Conservation (phyloP, 116 monocot genomes). For the Papilionanthe hybrid region DNA sequence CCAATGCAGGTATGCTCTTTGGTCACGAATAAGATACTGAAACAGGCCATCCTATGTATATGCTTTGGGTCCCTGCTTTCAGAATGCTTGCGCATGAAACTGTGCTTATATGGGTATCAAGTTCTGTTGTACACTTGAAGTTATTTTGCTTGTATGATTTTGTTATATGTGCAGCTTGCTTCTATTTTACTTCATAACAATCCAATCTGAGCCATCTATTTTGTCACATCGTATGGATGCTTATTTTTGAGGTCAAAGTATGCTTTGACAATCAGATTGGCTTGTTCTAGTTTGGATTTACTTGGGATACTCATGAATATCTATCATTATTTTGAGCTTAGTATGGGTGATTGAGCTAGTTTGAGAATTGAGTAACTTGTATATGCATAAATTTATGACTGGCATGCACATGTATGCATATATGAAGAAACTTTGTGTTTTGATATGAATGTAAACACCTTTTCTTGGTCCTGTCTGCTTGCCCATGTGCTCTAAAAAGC, state of each 20-base stretch:
- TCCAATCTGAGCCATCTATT: not conserved
- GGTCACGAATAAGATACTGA: not conserved
- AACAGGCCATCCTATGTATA: not conserved
- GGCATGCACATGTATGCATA: no score
- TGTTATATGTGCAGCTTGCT: not conserved
- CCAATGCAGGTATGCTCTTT: conserved; percentile 70
- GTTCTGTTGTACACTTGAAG: not conserved
- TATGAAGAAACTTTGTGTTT: no score
- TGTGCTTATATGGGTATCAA: not conserved
- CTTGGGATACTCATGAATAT: no score
- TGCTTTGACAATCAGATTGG: not conserved
- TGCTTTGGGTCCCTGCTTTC: not conserved
- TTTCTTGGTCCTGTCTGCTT: no score
- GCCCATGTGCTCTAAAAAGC: no score
- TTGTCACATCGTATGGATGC: not conserved
- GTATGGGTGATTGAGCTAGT: no score
- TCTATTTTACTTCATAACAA: not conserved
- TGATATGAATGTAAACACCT: no score
- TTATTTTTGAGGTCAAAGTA: not conserved
- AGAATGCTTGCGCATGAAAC: not conserved
- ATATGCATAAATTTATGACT: no score
- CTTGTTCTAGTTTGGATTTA: not conserved
- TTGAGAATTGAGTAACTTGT: no score
- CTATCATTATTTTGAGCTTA: no score
- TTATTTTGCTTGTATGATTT: not conserved